Evolutionary conservation across 768 basidiomycete species (phyloP).

Genomic region (Fistulinella prunicolor): DNA sequence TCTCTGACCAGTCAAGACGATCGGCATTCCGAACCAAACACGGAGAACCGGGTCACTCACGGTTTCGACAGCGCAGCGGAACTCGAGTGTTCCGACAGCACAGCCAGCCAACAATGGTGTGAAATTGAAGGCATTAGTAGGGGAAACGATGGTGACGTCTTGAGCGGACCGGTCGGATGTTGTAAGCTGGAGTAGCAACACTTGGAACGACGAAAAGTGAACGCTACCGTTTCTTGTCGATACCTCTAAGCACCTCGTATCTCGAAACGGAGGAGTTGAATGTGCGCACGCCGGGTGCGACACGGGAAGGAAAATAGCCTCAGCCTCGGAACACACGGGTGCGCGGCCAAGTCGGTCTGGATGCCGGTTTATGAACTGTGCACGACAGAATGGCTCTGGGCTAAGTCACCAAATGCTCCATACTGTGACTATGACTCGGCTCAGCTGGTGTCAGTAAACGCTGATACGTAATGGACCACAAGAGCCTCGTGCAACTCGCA

Average conservation of each 20-base stretch:
- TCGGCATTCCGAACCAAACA: slow-evolving; percentile 4
- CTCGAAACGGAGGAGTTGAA: slow-evolving; percentile 39
- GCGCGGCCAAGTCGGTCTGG: no score
- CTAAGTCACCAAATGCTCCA: slow-evolving; percentile 19
- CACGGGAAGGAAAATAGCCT: neutral
- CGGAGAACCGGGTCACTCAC: slow-evolving; percentile 39
- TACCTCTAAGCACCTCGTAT: slow-evolving; percentile 60
- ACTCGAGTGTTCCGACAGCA: slow-evolving; percentile 82
- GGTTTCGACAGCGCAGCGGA: slow-evolving; percentile 75
- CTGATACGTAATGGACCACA: no score
- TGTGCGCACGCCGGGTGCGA: slow-evolving; percentile 21
- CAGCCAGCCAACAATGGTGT: slow-evolving; percentile 51
- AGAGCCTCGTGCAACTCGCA: no score
- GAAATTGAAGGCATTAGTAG: slow-evolving; percentile 45
- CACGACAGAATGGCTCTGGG: slow-evolving; percentile 3
- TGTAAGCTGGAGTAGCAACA: no score
- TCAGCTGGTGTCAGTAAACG: no score
- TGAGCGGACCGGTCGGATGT: neutral
- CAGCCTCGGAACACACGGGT: slow-evolving; percentile 1
- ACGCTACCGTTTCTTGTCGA: slow-evolving; percentile 70
- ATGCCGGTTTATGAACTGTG: neutral
- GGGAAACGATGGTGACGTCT: slow-evolving; percentile 69
- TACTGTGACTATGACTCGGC: no score
- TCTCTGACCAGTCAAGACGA: slow-evolving; percentile 44
- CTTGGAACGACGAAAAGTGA: neutral